Base-by-base conservation (phyloP, 2,329 filamentous ascomycete genomes). In the Mycosphaerella arachidis region DNA sequence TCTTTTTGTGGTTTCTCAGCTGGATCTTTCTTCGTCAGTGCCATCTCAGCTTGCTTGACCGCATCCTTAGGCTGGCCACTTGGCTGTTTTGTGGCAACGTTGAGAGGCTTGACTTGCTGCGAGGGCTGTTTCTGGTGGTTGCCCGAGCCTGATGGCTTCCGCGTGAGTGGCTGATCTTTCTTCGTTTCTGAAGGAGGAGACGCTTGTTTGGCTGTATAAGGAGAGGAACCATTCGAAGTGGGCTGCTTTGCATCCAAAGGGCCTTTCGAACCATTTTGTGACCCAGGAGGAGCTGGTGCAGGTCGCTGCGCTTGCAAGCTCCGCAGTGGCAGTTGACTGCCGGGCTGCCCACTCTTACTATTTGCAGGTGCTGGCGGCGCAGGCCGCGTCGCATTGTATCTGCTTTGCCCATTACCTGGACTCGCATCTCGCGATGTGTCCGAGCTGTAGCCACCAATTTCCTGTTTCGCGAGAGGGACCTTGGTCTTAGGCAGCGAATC, bases 21-120 rank as follows among this genome's bases (percentile, higher is more conserved):
- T 1, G 92, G 87, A 16, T 79, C 79, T 65, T 76, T 76, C 70
- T 93, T 88, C 18, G 90, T 93, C 58, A 97, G 83, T 9, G 92
- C 92, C 56, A 89, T 88, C 75, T 97, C 92, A 4, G 93, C 92
- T 69, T 92, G 90, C 78, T 94, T 95, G 67, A 96, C 86, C 71
- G 94, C 90, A 59, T 77, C 76, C 18, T 78, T 77, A 53, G 83
- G 79, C 43, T 79, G 75, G 20, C 77, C 75, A 64, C 80, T 73
- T 5, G 78, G 76, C 64, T 79, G 73, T 67, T 79, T 79, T 13
- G 75, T 75, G 16, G 77, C 74, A 55, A 79, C 80, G 67, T 80
- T 82, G 71, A 82, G 74, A 65, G 88, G 82, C 72, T 87, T 79
- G 58, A 72, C 70, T 50, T 70, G 66, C 3, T 66, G 50, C 9